Percentiles rank a stretch among this genome's conserved stretches.
Evolutionary conservation across 78 protist species (phyloP).

Genomic region (Speleostelium caveatum): DNA sequence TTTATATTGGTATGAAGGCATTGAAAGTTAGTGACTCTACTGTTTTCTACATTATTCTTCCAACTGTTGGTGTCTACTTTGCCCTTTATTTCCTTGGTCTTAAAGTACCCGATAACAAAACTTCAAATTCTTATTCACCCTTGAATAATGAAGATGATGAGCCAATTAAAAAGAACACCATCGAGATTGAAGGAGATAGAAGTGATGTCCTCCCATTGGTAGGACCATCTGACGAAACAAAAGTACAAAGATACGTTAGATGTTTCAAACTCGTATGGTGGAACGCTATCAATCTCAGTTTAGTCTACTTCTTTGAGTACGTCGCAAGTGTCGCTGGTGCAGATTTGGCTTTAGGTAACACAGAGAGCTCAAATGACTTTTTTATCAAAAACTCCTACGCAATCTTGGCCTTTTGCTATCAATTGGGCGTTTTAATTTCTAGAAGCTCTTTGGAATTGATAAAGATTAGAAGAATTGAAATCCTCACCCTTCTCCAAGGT

Average conservation of each 20-base stretch:
- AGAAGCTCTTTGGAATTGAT: constrained; percentile 81
- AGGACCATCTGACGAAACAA: constrained; percentile 47
- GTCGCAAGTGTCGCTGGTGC: constrained; percentile 69
- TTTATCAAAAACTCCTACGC: constrained; percentile 56
- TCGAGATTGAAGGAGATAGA: background rate
- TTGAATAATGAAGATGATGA: background rate
- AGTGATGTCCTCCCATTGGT: background rate
- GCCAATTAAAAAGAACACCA: background rate
- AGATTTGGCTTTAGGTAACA: constrained; percentile 15
- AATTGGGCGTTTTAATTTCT: constrained; percentile 87
- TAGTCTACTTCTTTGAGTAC: constrained; percentile 86
- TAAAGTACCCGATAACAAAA: constrained; percentile 23
- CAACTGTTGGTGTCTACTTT: constrained; percentile 49
- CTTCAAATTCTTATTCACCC: background rate
- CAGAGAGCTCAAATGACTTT: background rate
- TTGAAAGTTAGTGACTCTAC: constrained; percentile 13
- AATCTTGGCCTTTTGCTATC: constrained; percentile 79
- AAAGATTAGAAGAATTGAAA: constrained; percentile 76
- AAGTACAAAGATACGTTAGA: constrained; percentile 43
- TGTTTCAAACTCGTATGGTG: constrained; percentile 51
- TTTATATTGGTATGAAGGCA: constrained; percentile 69
- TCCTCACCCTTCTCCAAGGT: constrained; percentile 87
- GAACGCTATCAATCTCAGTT: constrained; percentile 39
- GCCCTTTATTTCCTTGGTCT: constrained; percentile 49
- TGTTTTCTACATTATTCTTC: constrained; percentile 48